These are phyloP conservation scores for Rhytidiadelphus loreus DNA, from an alignment of 225 moss, liverwort and hornwort genomes.

Conservation along the genomic window DNA sequence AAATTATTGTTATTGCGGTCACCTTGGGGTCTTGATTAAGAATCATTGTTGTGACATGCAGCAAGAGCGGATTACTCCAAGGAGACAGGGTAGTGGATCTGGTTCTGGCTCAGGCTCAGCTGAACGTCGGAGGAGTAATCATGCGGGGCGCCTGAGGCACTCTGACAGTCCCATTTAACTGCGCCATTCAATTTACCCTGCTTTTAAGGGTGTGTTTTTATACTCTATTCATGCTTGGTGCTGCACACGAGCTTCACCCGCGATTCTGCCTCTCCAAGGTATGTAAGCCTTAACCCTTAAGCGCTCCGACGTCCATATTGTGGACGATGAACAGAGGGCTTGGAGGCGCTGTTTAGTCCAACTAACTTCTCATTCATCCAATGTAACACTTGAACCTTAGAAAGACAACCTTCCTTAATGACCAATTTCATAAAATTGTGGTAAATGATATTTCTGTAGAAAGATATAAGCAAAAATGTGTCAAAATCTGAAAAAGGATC, in stretches of 20 bases:
- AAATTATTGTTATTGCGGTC: background rate
- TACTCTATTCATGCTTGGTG: background rate
- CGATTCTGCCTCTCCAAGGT: background rate
- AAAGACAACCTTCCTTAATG: no score
- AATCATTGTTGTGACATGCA: background rate
- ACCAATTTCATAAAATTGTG: no score
- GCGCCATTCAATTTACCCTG: background rate
- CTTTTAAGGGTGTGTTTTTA: background rate
- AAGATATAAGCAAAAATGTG: no score
- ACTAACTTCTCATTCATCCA: no score
- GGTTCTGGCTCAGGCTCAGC: conserved; percentile 16
- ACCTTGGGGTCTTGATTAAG: background rate
- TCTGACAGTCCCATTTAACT: conserved; percentile 3
- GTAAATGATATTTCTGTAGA: no score
- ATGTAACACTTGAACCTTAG: no score
- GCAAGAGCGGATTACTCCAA: background rate
- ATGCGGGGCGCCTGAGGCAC: background rate
- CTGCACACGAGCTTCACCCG: background rate
- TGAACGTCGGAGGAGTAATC: conserved; percentile 28
- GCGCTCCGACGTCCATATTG: no score
- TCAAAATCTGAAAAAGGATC: no score
- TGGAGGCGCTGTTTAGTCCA: no score
- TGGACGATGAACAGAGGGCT: no score
- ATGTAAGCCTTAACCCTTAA: background rate
- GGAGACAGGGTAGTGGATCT: conserved; percentile 29